Evolutionary conservation across 176 grass and related monocot genomes (phyloP).

Genomic region (Carex littledalei): DNA sequence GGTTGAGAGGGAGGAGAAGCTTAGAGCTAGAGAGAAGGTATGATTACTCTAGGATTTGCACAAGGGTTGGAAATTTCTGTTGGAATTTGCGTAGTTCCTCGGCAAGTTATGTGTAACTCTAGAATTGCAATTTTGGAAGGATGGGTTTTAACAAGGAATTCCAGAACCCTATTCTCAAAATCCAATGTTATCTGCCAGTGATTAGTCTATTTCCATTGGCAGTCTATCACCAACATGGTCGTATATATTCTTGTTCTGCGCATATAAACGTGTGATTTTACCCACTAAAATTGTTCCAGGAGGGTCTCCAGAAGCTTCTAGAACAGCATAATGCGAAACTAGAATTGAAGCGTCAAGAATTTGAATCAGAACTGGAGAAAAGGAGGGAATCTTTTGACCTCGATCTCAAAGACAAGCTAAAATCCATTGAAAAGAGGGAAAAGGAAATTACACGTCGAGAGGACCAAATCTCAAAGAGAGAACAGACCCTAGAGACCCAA

Average conservation of each 20-base stretch:
- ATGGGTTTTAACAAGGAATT: not conserved
- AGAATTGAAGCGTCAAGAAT: conserved; percentile 59
- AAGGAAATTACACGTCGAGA: conserved; percentile 51
- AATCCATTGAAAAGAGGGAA: conserved; percentile 52
- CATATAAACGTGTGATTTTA: not conserved
- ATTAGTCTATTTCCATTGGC: not conserved
- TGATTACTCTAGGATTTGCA: conserved; percentile 18
- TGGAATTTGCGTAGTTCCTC: not conserved
- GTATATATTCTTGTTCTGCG: conserved; percentile 8
- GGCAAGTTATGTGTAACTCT: not conserved
- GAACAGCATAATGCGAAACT: conserved; percentile 62
- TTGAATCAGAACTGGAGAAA: conserved; percentile 59
- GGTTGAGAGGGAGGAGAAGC: conserved; percentile 49
- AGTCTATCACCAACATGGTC: not conserved
- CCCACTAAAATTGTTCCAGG: conserved; percentile 33
- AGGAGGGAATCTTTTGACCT: conserved; percentile 58
- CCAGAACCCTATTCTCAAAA: not conserved
- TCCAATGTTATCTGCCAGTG: not conserved
- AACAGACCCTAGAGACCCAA: conserved; percentile 47
- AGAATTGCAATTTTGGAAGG: not conserved
- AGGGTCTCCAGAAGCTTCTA: conserved; percentile 73
- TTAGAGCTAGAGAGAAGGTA: conserved; percentile 69
- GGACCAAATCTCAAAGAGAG: conserved; percentile 47
- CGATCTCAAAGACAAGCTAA: conserved; percentile 42
- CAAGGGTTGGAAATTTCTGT: not conserved